These are phyloP conservation scores for Candida michaelii DNA, from an alignment of 805 yeast species.

Conservation along the genomic window DNA sequence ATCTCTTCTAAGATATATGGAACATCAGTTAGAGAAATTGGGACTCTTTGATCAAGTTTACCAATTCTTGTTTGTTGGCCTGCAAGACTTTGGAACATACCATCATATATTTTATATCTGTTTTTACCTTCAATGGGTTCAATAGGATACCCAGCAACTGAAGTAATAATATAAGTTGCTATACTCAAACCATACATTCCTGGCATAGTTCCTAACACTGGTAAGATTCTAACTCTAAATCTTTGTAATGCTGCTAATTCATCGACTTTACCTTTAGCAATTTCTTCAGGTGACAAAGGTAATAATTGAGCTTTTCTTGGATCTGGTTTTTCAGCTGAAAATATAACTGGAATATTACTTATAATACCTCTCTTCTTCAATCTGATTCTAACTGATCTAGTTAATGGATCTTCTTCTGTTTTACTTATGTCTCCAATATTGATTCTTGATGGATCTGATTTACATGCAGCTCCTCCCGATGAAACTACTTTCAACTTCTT, in stretches of 20 bases:
- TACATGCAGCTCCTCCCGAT: constrained; percentile 97
- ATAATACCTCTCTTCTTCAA: constrained; percentile 76
- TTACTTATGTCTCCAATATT: constrained; percentile 84
- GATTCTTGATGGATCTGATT: constrained; percentile 90
- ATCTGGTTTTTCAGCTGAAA: constrained; percentile 95
- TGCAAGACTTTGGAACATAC: constrained; percentile 76
- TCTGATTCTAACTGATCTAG: constrained; percentile 82
- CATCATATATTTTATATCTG: constrained; percentile 81
- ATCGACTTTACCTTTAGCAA: constrained; percentile 77
- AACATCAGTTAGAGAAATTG: constrained; percentile 68
- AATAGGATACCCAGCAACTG: constrained; percentile 82
- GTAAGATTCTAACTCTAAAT: constrained; percentile 91
- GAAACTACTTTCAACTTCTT: constrained; percentile 69
- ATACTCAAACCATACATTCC: constrained; percentile 92
- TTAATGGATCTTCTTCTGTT: constrained; percentile 92
- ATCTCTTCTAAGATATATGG: constrained; percentile 88
- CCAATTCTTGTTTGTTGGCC: constrained; percentile 86
- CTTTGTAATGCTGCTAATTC: constrained; percentile 84
- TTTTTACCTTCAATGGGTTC: constrained; percentile 92
- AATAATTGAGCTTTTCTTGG: constrained; percentile 86
- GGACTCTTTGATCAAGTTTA: constrained; percentile 69
- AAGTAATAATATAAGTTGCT: constrained; percentile 78
- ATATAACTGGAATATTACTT: constrained; percentile 80
- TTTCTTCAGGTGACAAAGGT: constrained; percentile 82
- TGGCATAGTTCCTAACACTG: constrained; percentile 96